Evolutionary conservation across 2,329 filamentous ascomycete species (phyloP).

Genomic region (Colletotrichum costaricense): DNA sequence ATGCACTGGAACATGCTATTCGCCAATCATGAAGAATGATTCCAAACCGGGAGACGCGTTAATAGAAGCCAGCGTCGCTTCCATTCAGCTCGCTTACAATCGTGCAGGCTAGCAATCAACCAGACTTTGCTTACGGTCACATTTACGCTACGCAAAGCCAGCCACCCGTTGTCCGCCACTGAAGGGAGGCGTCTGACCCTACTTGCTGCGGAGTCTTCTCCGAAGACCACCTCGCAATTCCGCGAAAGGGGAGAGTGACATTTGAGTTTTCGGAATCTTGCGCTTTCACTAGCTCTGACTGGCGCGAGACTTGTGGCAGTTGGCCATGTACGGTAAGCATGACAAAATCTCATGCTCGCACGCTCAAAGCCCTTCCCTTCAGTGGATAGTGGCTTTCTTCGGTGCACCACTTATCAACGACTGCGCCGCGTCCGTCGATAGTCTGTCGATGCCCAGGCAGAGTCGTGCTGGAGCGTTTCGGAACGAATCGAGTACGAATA

Average conservation of each 20-base stretch:
- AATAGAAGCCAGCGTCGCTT: not conserved
- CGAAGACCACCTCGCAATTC: not conserved
- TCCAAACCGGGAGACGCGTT: not conserved
- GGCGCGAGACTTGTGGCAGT: not conserved
- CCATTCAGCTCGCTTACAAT: not conserved
- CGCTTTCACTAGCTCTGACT: not conserved
- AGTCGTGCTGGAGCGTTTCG: not conserved
- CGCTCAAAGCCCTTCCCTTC: not conserved
- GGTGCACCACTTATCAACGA: not conserved
- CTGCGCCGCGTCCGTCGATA: not conserved
- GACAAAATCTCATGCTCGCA: conserved; percentile 7
- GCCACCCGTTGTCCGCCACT: not conserved
- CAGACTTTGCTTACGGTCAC: not conserved
- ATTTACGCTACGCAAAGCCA: not conserved
- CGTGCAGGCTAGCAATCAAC: not conserved
- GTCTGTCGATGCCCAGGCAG: not conserved
- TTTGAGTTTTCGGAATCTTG: conserved; percentile 7
- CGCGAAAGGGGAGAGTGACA: too few species aligned
- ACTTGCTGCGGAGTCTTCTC: not conserved
- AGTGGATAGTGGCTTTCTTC: not conserved
- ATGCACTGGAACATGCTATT: not conserved
- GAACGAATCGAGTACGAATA: conserved; percentile 1
- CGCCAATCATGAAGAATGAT: not conserved
- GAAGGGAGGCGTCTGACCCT: not conserved
- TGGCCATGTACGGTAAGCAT: conserved; percentile 11